These are phyloP conservation scores for Colletotrichum liriopes DNA, from an alignment of 2,329 filamentous ascomycete genomes.

Conservation along the genomic window DNA sequence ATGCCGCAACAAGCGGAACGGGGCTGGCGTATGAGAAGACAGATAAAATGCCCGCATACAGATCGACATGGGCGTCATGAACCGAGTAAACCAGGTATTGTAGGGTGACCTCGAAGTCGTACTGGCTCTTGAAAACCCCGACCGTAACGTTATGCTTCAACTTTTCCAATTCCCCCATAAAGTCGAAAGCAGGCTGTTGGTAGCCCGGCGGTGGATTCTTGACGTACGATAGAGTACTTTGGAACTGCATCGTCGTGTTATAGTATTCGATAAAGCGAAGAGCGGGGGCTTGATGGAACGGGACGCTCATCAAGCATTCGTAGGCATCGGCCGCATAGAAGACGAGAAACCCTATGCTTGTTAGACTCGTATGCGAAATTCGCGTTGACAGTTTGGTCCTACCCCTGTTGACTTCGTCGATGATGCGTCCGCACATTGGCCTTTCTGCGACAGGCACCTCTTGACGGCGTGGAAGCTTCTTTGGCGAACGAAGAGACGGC, in stretches of 20 bases:
- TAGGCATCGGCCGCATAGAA: conserved; percentile 16
- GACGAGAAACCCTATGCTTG: conserved; percentile 1
- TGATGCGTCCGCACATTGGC: conserved; percentile 22
- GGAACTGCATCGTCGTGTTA: conserved; percentile 34
- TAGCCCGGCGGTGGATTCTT: conserved; percentile 23
- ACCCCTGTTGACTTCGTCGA: conserved; percentile 25
- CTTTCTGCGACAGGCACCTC: background rate
- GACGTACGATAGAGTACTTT: conserved; percentile 16
- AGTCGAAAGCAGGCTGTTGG: conserved; percentile 27
- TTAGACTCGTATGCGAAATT: background rate
- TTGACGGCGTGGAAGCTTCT: conserved; percentile 6
- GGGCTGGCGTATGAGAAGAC: conserved; percentile 31
- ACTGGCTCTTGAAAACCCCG: conserved; percentile 26
- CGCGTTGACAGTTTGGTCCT: background rate
- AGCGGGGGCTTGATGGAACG: conserved; percentile 18
- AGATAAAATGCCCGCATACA: conserved; percentile 18
- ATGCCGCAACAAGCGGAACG: conserved; percentile 10
- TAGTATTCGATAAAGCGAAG: conserved; percentile 33
- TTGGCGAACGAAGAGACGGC: background rate
- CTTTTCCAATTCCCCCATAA: background rate
- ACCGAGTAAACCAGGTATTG: conserved; percentile 31
- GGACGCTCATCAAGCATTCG: conserved; percentile 24
- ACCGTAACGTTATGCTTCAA: conserved; percentile 17
- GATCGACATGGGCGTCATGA: conserved; percentile 22
- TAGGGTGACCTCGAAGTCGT: conserved; percentile 20